These are phyloP conservation scores for Calendula officinalis DNA, from an alignment of 129 eudicot genomes.

Conservation along the genomic window DNA sequence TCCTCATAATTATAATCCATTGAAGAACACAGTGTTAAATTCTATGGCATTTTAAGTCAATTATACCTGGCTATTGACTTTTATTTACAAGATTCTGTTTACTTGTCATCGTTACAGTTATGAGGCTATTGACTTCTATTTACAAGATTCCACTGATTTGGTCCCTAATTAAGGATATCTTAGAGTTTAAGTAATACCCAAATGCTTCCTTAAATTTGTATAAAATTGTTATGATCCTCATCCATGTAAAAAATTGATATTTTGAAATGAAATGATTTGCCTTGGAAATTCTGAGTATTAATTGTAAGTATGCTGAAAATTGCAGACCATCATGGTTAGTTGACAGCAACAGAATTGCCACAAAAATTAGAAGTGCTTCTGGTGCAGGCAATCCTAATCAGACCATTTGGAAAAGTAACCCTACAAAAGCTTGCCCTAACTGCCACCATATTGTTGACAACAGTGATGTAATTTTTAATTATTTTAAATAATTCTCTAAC, in stretches of 20 bases:
- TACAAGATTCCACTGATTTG: constrained; percentile 13
- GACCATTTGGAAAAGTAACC: constrained; percentile 80
- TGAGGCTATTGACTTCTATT: constrained; percentile 2
- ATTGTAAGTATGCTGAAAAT: constrained; percentile 27
- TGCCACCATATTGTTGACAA: constrained; percentile 81
- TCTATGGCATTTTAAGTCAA: background rate
- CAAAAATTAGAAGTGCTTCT: constrained; percentile 83
- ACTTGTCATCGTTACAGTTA: no score
- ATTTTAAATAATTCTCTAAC: background rate
- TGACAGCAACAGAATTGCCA: constrained; percentile 77
- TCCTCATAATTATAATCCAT: background rate
- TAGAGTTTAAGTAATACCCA: constrained; percentile 3
- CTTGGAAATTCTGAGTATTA: no score
- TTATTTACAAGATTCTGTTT: constrained; percentile 6
- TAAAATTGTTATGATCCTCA: no score
- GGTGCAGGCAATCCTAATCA: constrained; percentile 49
- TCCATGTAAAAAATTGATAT: no score
- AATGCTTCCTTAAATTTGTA: background rate
- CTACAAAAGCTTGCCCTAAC: constrained; percentile 77
- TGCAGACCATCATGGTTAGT: constrained; percentile 97
- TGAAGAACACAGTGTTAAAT: background rate
- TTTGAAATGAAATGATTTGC: no score
- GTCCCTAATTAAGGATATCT: background rate
- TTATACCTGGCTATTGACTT: background rate
- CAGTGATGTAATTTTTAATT: constrained; percentile 52